phyloP scores from a whole-genome alignment of 345 rosid species.

The Pugionium dolabratum region DNA sequence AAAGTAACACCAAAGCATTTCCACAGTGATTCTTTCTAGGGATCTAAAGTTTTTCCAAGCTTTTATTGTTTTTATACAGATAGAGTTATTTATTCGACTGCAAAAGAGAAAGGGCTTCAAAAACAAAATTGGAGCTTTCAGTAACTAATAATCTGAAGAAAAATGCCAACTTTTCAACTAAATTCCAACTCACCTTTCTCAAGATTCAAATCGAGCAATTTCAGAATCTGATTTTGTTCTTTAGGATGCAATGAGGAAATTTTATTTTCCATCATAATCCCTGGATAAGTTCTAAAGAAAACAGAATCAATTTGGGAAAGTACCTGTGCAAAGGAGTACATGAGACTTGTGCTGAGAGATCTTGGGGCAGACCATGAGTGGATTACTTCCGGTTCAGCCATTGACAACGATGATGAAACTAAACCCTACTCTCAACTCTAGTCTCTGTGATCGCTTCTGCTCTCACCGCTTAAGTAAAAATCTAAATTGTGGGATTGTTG shows the following conservation, averaged over 20 bases:
- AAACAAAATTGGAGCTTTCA: no score
- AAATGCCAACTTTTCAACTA: no score
- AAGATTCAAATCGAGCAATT: constrained; percentile 1
- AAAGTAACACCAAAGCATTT: background rate
- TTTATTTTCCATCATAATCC: background rate
- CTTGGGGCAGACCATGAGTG: constrained; percentile 94
- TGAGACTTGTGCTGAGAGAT: constrained; percentile 80
- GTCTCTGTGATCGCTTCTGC: constrained; percentile 27
- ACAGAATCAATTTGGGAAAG: background rate
- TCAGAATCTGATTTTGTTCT: background rate
- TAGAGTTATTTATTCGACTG: no score
- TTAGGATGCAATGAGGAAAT: no score
- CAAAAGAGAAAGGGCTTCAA: no score
- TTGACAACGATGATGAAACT: constrained; percentile 18
- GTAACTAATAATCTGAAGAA: no score
- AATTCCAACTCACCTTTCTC: no score
- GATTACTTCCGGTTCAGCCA: constrained; percentile 56
- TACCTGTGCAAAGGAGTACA: constrained; percentile 91
- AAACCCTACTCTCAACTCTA: constrained; percentile 9
- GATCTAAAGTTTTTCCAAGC: constrained; percentile 2
- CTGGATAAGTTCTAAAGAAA: background rate
- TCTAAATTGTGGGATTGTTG: background rate
- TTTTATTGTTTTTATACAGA: no score
- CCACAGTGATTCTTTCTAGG: constrained; percentile 16
- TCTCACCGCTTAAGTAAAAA: background rate